Percentiles rank a stretch among this genome's conserved stretches.
These are phyloP conservation scores for Metarhizium guizhouense DNA, from an alignment of 2,329 filamentous ascomycete species.

Conservation along the genomic window DNA sequence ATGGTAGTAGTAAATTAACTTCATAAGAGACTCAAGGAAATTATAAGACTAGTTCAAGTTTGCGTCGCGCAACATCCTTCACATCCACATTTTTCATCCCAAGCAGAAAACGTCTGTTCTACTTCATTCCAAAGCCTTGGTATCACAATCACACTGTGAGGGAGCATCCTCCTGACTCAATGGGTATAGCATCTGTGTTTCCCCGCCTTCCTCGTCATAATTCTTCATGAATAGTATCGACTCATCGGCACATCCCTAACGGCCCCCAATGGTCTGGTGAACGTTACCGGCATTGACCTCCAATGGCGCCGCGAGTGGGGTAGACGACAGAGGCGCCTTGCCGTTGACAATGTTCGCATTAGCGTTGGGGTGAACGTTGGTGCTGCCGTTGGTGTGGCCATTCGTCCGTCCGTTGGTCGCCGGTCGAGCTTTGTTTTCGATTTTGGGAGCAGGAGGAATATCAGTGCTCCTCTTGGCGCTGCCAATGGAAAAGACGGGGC, in stretches of 20 bases:
- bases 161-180: constrained; percentile 3
- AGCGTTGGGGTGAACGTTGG: constrained; percentile 6
- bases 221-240: constrained; percentile 3
- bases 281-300: constrained; percentile 1
- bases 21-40: background rate
- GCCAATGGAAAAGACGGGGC: constrained; percentile 84
- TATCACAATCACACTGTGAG: background rate
- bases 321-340: background rate
- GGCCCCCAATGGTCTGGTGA: constrained; percentile 6
- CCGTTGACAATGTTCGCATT: constrained; percentile 2
- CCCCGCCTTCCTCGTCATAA: constrained; percentile 1
- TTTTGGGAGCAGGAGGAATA: constrained; percentile 52
- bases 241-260: constrained; percentile 11
- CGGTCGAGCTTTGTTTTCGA: constrained; percentile 35
- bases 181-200: constrained; percentile 11
- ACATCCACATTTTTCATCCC: background rate
- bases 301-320: constrained; percentile 1
- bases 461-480: constrained; percentile 62
- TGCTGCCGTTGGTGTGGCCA: constrained; percentile 13
- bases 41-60: background rate
- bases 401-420: constrained; percentile 12
- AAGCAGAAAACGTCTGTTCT: background rate
- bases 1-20: background rate
- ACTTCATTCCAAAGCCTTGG: background rate
- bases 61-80: background rate